Base-by-base conservation (phyloP, 345 rosid species). In the Atalantia buxifolia region DNA sequence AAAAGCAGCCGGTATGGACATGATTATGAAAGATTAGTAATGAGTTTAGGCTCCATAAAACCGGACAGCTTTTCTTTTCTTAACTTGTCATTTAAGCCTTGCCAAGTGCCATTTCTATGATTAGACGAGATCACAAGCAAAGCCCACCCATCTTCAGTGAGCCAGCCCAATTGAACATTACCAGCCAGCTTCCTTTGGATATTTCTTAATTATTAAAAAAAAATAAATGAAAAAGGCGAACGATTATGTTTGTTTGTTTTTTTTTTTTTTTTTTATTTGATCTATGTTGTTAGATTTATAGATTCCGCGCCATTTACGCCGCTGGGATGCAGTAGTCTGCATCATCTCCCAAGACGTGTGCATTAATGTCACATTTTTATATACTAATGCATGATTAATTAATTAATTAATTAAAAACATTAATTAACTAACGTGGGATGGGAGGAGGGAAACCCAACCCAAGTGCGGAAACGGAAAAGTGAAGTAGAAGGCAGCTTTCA, bases 241-340 rank as follows among this genome's bases (percentile, higher is more conserved):
- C 31, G 36, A 18, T 31, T 14, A 55, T 14, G 31, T 33, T 35
- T 19, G 22, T 50, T 50, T 18, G n/a, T n/a, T n/a, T n/a, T n/a
- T n/a, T n/a, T n/a, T n/a, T n/a, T n/a, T n/a, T n/a, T n/a, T 36
- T 36, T 36, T 38, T 45, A 33, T 5, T 35, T 21, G 76, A 59
- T 22, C 28, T 13, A 25, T 3, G 24, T 6, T 6, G 24, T 21
- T 45, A 24, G 30, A 48, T 74, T 28, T 25, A 56, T 25, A 67
- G 80, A 68, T 61, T 77, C 61, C 66, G 72, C 84, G 78, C 66
- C 84, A 81, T 73, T 81, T 73, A 73, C 84, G 84, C 76, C 84
- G 67, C 84, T 53, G 75, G 66, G 12, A 16, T 45, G n/a, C 77
- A 18, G 42, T 45, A 45, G 50, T 45, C 50, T 45, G 13, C 50